phyloP scores from a whole-genome alignment of 208 protist genomes.

The Novymonas esmeraldas region DNA sequence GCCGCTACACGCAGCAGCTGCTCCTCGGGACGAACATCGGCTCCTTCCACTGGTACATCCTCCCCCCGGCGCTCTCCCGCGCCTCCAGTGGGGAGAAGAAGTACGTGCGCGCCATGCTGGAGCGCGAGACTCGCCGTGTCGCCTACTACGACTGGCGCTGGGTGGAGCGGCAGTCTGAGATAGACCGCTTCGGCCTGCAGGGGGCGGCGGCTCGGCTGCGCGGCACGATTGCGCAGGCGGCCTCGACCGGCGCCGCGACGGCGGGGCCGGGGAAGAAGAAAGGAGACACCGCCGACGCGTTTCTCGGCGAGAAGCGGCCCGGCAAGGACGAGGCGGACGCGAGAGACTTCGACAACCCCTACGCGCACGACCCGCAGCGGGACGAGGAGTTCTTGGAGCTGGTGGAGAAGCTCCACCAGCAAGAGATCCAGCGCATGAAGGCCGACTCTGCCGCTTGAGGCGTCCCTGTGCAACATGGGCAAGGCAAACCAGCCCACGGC shows the following conservation, averaged over 20 bases:
- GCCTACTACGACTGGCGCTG: constrained; percentile 88
- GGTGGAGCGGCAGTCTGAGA: constrained; percentile 72
- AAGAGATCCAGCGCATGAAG: constrained; percentile 60
- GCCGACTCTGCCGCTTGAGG: constrained; percentile 22
- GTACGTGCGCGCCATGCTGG: constrained; percentile 83
- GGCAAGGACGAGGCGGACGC: constrained; percentile 19
- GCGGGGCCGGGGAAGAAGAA: constrained; percentile 4
- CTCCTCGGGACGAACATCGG: constrained; percentile 86
- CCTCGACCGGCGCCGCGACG: not conserved
- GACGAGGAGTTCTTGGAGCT: constrained; percentile 75
- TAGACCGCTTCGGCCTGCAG: constrained; percentile 74
- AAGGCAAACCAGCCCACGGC: too few relatives aligned
- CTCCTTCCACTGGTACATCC: constrained; percentile 88
- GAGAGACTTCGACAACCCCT: constrained; percentile 54
- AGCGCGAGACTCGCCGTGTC: constrained; percentile 87
- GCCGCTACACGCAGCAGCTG: constrained; percentile 79
- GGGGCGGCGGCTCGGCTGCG: constrained; percentile 32
- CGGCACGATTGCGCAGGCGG: constrained; percentile 20
- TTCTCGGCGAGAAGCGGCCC: constrained; percentile 12
- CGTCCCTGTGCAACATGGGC: not conserved
- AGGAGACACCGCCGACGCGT: constrained; percentile 8
- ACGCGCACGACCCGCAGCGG: constrained; percentile 62
- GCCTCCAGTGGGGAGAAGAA: constrained; percentile 76
- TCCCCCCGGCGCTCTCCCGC: constrained; percentile 82
- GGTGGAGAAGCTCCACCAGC: constrained; percentile 52